Evolutionary conservation across 2,329 filamentous ascomycete genomes (phyloP).

Genomic region (Rugonectria rugulosa): DNA sequence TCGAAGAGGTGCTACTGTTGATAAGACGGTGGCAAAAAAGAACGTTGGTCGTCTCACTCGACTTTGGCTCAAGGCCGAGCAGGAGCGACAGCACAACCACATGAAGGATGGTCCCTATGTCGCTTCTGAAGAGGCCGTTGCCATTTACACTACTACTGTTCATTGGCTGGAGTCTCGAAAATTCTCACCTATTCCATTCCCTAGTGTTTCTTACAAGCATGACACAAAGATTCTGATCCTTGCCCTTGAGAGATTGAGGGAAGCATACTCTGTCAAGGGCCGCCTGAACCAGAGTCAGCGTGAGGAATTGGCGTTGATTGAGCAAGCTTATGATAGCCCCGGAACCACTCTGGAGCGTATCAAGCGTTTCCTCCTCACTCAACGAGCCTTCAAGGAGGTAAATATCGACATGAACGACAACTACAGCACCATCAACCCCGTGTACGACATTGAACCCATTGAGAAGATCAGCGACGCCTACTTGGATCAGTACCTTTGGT

Average conservation of each 20-base stretch:
- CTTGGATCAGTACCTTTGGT: slow-evolving; percentile 98
- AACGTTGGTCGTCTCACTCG: slow-evolving; percentile 94
- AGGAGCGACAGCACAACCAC: slow-evolving; percentile 98
- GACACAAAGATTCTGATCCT: slow-evolving; percentile 99
- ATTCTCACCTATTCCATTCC: slow-evolving; percentile 98
- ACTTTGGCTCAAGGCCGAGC: slow-evolving; percentile 97
- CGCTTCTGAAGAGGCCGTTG: slow-evolving; percentile 96
- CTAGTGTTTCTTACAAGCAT: slow-evolving; percentile 98
- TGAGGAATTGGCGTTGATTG: slow-evolving; percentile 94
- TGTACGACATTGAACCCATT: slow-evolving; percentile 98
- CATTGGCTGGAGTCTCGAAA: slow-evolving; percentile 99
- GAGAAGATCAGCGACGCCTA: slow-evolving; percentile 99
- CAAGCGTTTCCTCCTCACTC: slow-evolving; percentile 95
- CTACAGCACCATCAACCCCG: slow-evolving; percentile 98
- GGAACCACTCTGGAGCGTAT: slow-evolving; percentile 95
- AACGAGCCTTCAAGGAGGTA: slow-evolving; percentile 98
- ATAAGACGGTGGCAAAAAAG: slow-evolving; percentile 99
- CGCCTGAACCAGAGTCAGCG: slow-evolving; percentile 96
- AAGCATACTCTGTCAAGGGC: slow-evolving; percentile 98
- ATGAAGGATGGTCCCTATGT: slow-evolving; percentile 99
- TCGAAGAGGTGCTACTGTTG: slow-evolving; percentile 92
- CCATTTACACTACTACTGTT: slow-evolving; percentile 98
- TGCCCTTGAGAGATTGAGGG: slow-evolving; percentile 88
- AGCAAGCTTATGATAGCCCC: slow-evolving; percentile 97
- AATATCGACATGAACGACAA: slow-evolving; percentile 99